phyloP scores from a whole-genome alignment of 2,329 filamentous ascomycete genomes.

The Scedosporium aurantiacum region DNA sequence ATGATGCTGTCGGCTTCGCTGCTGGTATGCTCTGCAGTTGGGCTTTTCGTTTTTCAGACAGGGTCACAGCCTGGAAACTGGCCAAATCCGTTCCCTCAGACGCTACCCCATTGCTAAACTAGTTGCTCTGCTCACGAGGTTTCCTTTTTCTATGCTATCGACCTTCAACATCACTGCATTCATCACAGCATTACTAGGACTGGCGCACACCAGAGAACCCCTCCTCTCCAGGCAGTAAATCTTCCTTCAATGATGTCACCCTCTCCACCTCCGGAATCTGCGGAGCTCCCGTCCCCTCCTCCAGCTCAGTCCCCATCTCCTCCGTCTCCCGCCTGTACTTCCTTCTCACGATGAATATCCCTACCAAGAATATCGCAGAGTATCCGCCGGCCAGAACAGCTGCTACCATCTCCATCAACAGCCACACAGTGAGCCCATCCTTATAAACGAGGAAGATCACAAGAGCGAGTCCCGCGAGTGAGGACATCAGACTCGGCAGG shows the following conservation, averaged over 20 bases:
- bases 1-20: conserved; percentile 78
- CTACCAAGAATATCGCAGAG: neutral
- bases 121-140: neutral
- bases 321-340: neutral
- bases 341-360: neutral
- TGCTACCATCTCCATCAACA: neutral
- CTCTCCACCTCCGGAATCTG: conserved; percentile 5
- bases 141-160: neutral
- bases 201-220: neutral
- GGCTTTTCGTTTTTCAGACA: conserved; percentile 43
- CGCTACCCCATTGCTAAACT: conserved; percentile 2
- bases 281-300: neutral
- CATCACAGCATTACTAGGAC: neutral
- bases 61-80: conserved; percentile 16
- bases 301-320: neutral
- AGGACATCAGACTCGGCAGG: neutral
- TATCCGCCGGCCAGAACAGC: neutral
- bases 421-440: neutral
- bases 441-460: conserved; percentile 5
- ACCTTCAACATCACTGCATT: neutral
- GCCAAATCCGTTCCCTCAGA: neutral
- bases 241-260: conserved; percentile 2
- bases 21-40: conserved; percentile 73
- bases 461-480: neutral
- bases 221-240: neutral